These are phyloP conservation scores for Magnolia kwangsiensis DNA, from an alignment of 164 flowering plant species.

Conservation along the genomic window DNA sequence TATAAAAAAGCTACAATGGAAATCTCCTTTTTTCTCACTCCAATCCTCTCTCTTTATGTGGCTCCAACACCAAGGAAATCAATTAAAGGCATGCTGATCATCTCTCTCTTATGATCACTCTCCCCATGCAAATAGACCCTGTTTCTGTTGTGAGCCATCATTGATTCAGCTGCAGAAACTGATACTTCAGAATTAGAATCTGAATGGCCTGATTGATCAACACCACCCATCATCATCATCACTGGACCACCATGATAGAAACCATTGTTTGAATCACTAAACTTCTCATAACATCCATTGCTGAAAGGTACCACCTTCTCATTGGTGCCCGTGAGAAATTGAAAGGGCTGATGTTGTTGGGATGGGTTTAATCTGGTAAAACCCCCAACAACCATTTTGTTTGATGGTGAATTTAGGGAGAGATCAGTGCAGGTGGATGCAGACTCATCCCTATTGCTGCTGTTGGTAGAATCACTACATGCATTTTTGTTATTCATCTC, in stretches of 20 bases:
- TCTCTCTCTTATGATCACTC: constrained; percentile 18
- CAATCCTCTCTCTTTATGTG: constrained; percentile 12
- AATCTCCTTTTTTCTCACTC: neutral
- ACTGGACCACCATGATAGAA: constrained; percentile 4
- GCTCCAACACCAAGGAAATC: constrained; percentile 70
- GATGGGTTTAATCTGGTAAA: constrained; percentile 18
- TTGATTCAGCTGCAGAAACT: constrained; percentile 38
- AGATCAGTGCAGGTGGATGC: constrained; percentile 55
- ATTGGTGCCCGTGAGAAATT: constrained; percentile 13
- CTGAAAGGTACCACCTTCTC: constrained; percentile 12
- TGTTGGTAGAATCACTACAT: constrained; percentile 39
- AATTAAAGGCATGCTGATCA: constrained; percentile 34
- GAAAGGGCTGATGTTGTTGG: constrained; percentile 8
- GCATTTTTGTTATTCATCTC: constrained; percentile 24
- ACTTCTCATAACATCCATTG: constrained; percentile 14
- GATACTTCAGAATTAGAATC: constrained; percentile 46
- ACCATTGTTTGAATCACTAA: constrained; percentile 15
- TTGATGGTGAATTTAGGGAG: constrained; percentile 37
- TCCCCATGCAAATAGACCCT: constrained; percentile 20
- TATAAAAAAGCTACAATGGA: constrained; percentile 1
- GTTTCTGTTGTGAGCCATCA: constrained; percentile 24
- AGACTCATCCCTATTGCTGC: constrained; percentile 43
- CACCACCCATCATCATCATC: constrained; percentile 9
- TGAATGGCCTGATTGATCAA: constrained; percentile 26
- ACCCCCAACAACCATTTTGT: constrained; percentile 13